Conservation (phyloP, 208 protist genomes). For the Trypanosoma boissoni region DNA sequence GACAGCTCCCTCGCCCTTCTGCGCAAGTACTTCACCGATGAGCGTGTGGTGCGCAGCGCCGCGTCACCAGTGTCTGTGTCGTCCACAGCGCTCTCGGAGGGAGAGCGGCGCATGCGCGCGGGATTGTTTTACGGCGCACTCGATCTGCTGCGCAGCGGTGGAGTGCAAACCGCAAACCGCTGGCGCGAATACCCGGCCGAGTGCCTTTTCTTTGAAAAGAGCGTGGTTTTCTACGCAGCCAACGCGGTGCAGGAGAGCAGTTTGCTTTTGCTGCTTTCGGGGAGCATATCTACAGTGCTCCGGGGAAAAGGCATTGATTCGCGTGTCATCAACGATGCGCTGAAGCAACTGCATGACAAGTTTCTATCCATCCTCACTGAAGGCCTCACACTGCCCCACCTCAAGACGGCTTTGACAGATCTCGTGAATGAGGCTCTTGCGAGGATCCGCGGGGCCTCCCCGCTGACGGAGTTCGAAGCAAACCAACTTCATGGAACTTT, state of each 20-base stretch:
- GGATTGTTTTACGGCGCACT: slow-evolving; percentile 49
- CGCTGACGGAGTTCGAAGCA: slow-evolving; percentile 45
- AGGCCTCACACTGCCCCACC: slow-evolving; percentile 50
- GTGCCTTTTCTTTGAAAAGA: slow-evolving; percentile 82
- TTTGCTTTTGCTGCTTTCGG: slow-evolving; percentile 64
- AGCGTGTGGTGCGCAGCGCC: slow-evolving; percentile 36
- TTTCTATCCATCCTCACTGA: slow-evolving; percentile 48
- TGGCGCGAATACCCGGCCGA: slow-evolving; percentile 70
- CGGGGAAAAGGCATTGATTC: slow-evolving; percentile 37
- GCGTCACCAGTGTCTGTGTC: slow-evolving; percentile 28
- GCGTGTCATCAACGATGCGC: slow-evolving; percentile 28
- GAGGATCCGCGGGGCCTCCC: slow-evolving; percentile 16
- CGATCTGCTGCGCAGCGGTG: slow-evolving; percentile 57
- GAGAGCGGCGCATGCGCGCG: slow-evolving; percentile 61
- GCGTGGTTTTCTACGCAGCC: slow-evolving; percentile 64
- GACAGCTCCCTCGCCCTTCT: slow-evolving; percentile 60
- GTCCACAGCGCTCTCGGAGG: slow-evolving; percentile 30
- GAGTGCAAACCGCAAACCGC: slow-evolving; percentile 42
- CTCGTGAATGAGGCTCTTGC: slow-evolving; percentile 36
- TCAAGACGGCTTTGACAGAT: slow-evolving; percentile 55
- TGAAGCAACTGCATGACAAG: slow-evolving; percentile 50
- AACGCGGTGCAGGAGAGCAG: slow-evolving; percentile 79
- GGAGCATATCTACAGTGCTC: slow-evolving; percentile 66
- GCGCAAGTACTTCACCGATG: slow-evolving; percentile 39
- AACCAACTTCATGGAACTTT: slow-evolving; percentile 43